These are phyloP conservation scores for Ophiostoma triangulosporum DNA, from an alignment of 2,329 filamentous ascomycete genomes.

Conservation along the genomic window DNA sequence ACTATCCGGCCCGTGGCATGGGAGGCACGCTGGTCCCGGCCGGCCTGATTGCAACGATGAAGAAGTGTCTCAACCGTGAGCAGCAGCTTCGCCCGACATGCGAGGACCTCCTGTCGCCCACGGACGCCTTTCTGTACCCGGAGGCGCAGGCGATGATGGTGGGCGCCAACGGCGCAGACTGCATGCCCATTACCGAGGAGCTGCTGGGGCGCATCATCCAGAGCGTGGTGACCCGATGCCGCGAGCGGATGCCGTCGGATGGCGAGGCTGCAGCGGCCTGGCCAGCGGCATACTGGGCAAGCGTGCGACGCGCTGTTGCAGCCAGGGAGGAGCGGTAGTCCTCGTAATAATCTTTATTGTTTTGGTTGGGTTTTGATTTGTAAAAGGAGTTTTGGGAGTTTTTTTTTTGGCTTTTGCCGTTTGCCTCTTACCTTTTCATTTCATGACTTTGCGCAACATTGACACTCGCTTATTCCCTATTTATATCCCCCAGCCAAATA, in stretches of 20 bases:
- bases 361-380: neutral
- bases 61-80: slow-evolving; percentile 48
- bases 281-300: slow-evolving; percentile 49
- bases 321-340: slow-evolving; percentile 17
- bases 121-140: slow-evolving; percentile 52
- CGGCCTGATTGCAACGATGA: slow-evolving; percentile 47
- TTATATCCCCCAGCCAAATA: neutral
- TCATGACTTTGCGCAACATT: neutral
- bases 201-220: slow-evolving; percentile 48
- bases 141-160: slow-evolving; percentile 23
- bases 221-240: slow-evolving; percentile 46
- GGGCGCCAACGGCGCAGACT: slow-evolving; percentile 21
- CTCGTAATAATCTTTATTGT: neutral
- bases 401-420: slow-evolving; percentile 1
- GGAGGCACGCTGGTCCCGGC: slow-evolving; percentile 49
- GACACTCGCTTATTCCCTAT: neutral
- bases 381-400: neutral
- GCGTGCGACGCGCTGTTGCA: slow-evolving; percentile 38
- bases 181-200: slow-evolving; percentile 49
- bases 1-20: slow-evolving; percentile 56
- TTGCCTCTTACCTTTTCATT: neutral
- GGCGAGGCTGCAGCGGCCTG: slow-evolving; percentile 40
- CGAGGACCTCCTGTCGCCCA: slow-evolving; percentile 43
- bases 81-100: slow-evolving; percentile 50
- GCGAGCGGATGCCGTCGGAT: slow-evolving; percentile 45